These are phyloP conservation scores for Thielaviopsis euricoi DNA, from an alignment of 2,329 filamentous ascomycete genomes.

Conservation along the genomic window DNA sequence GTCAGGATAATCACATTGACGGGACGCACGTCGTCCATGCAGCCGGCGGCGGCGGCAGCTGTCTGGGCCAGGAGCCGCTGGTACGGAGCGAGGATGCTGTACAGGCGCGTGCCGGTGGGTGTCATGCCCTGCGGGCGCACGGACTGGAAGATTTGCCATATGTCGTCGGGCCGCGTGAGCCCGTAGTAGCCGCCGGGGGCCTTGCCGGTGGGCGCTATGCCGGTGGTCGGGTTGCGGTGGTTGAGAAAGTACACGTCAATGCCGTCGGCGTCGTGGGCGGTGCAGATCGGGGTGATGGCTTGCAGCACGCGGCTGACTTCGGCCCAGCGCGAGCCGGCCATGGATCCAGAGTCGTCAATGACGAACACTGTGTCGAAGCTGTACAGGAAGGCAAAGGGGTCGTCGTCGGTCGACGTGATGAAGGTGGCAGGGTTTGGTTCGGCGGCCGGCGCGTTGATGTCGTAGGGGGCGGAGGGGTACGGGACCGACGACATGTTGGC, in stretches of 20 bases:
- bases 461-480: background rate
- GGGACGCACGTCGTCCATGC: constrained; percentile 42
- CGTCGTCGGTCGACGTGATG: constrained; percentile 32
- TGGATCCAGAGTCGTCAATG: constrained; percentile 83
- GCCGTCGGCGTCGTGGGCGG: constrained; percentile 61
- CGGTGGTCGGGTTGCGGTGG: constrained; percentile 28
- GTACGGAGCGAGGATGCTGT: constrained; percentile 59
- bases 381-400: constrained; percentile 58
- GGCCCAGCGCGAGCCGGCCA: constrained; percentile 60
- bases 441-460: background rate
- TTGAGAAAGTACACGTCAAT: constrained; percentile 91
- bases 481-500: background rate
- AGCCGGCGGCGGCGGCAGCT: constrained; percentile 17
- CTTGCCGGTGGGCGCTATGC: constrained; percentile 19
- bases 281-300: constrained; percentile 68
- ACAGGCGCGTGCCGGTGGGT: constrained; percentile 56
- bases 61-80: constrained; percentile 27
- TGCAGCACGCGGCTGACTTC: constrained; percentile 56
- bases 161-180: constrained; percentile 38
- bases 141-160: constrained; percentile 53
- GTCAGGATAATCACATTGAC: constrained; percentile 89
- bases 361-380: constrained; percentile 79
- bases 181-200: constrained; percentile 43
- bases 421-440: constrained; percentile 3
- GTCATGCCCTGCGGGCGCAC: constrained; percentile 52